phyloP scores from a whole-genome alignment of 345 rosid species.

The Clarkia xantiana region DNA sequence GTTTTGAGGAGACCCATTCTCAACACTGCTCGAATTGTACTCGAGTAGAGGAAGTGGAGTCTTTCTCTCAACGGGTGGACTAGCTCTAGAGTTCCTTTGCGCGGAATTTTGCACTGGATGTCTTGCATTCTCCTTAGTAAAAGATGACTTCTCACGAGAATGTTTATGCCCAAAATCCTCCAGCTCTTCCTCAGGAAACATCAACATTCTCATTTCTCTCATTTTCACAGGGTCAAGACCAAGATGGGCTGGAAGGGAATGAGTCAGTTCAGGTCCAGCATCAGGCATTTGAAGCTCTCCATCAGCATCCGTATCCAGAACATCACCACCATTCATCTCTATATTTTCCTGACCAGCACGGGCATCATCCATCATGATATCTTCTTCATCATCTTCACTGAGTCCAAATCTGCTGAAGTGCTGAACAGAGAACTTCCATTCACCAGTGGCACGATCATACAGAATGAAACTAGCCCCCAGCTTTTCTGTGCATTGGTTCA shows the following conservation, averaged over 20 bases:
- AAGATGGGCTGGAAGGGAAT: constrained; percentile 90
- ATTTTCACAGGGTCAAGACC: constrained; percentile 80
- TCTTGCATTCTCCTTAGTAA: constrained; percentile 29
- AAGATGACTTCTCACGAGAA: constrained; percentile 28
- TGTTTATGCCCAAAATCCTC: constrained; percentile 25
- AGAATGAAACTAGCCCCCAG: constrained; percentile 76
- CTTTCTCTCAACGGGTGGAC: constrained; percentile 39
- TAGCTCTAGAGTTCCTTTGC: constrained; percentile 38
- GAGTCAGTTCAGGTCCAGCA: constrained; percentile 59
- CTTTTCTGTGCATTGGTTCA: constrained; percentile 34
- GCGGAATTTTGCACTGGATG: constrained; percentile 25
- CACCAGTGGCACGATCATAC: constrained; percentile 38
- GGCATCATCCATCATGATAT: constrained; percentile 54
- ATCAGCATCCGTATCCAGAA: constrained; percentile 27
- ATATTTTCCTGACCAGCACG: constrained; percentile 22
- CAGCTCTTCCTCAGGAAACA: constrained; percentile 65
- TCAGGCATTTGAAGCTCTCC: constrained; percentile 30
- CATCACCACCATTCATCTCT: constrained; percentile 29
- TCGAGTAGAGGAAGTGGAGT: constrained; percentile 69
- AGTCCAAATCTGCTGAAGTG: constrained; percentile 95
- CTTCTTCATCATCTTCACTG: constrained; percentile 90
- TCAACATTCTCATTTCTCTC: constrained; percentile 86
- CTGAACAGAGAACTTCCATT: constrained; percentile 67
- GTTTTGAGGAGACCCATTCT: constrained; percentile 35
- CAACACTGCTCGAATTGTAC: constrained; percentile 41